These are phyloP conservation scores for Panicum hallii DNA, from an alignment of 202 grass and related monocot genomes.

Conservation along the genomic window DNA sequence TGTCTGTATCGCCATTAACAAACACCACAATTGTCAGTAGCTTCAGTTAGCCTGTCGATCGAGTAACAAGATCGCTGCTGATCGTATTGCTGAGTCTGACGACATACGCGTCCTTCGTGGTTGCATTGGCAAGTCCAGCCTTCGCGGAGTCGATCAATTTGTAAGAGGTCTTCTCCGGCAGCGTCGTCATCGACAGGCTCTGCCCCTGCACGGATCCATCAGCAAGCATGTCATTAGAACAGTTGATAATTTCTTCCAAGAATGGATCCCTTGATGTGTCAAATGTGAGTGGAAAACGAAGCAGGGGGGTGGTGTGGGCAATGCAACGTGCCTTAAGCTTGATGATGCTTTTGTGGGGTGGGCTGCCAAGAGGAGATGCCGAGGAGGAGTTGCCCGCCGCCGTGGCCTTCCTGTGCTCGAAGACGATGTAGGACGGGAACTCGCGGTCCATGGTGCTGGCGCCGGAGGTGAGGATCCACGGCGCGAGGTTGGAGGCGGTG, in stretches of 20 bases:
- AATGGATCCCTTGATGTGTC: not conserved
- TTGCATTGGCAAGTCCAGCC: constrained; percentile 51
- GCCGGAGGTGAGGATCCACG: constrained; percentile 73
- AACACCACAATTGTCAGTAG: not conserved
- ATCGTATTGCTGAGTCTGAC: not conserved
- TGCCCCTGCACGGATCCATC: constrained; percentile 53
- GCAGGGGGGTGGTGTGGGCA: not conserved
- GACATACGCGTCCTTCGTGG: constrained; percentile 61
- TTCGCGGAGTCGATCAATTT: constrained; percentile 61
- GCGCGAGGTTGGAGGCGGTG: constrained; percentile 65
- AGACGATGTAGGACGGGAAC: constrained; percentile 61
- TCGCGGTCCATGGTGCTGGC: constrained; percentile 93
- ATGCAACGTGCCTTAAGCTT: constrained; percentile 5
- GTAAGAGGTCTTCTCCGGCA: constrained; percentile 45
- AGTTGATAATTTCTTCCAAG: too few relatives aligned
- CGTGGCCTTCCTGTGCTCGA: constrained; percentile 49
- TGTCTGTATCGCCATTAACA: constrained; percentile 34
- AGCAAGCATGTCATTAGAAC: not conserved
- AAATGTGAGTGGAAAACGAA: not conserved
- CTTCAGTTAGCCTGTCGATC: not conserved
- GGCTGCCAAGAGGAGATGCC: not conserved
- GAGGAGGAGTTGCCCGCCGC: constrained; percentile 16
- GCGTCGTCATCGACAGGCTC: constrained; percentile 58
- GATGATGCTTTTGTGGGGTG: not conserved
- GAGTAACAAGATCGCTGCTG: not conserved